Conservation (phyloP, 2,329 filamentous ascomycete genomes). For the Fusarium sp. region DNA sequence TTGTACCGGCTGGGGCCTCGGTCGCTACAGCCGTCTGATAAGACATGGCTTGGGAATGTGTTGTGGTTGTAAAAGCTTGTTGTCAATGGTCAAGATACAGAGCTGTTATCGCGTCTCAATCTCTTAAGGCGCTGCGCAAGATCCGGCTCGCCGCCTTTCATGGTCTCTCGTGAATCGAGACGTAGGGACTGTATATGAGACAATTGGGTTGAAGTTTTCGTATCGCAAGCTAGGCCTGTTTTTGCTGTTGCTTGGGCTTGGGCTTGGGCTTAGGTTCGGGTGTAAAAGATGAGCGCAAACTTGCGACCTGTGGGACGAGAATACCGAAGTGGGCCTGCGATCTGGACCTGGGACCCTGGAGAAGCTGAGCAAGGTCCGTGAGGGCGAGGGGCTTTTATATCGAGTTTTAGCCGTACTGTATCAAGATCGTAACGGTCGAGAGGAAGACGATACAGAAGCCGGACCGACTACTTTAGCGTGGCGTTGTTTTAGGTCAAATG, state of each 20-base stretch:
- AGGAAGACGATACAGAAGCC: conserved; percentile 31
- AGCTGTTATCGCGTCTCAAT: conserved; percentile 46
- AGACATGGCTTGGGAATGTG: conserved; percentile 42
- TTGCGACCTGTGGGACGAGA: conserved; percentile 47
- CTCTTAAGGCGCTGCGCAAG: conserved; percentile 47
- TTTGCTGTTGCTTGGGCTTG: conserved; percentile 36
- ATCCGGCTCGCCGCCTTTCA: conserved; percentile 46
- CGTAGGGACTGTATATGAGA: conserved; percentile 6
- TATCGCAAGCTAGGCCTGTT: conserved; percentile 34
- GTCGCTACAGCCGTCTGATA: conserved; percentile 41
- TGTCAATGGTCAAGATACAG: conserved; percentile 42
- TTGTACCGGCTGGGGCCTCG: conserved; percentile 39
- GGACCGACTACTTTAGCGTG: conserved; percentile 40
- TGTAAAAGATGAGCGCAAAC: conserved; percentile 41
- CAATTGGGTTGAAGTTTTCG: conserved; percentile 13
- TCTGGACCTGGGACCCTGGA: conserved; percentile 44
- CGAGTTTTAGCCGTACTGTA: conserved; percentile 15
- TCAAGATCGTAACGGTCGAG: conserved; percentile 28
- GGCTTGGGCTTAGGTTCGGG: conserved; percentile 21
- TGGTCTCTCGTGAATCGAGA: conserved; percentile 46
- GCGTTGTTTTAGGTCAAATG: conserved; percentile 15
- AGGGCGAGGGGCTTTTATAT: conserved; percentile 25
- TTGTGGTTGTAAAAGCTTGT: conserved; percentile 1
- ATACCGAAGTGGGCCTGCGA: conserved; percentile 42
- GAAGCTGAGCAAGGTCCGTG: conserved; percentile 14